Conservation (phyloP, 2,329 filamentous ascomycete genomes). For the Amauroascus verrucosus region DNA sequence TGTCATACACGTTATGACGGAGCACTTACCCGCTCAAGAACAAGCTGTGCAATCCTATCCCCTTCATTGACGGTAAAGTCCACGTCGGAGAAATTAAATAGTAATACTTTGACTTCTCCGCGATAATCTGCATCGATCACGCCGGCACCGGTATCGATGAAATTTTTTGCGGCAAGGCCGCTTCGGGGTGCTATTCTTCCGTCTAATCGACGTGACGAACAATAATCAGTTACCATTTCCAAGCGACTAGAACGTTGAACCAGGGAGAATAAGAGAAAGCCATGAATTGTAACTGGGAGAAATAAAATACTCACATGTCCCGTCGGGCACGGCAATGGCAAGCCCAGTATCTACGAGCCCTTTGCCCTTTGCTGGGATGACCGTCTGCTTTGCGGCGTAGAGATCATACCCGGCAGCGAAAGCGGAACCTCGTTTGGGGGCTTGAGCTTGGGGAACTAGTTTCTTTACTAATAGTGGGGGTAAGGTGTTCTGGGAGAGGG, state of each 20-base stretch:
- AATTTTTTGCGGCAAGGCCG: slow-evolving; percentile 85
- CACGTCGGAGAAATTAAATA: slow-evolving; percentile 80
- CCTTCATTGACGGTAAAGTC: slow-evolving; percentile 75
- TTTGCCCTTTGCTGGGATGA: slow-evolving; percentile 72
- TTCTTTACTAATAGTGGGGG: slow-evolving; percentile 79
- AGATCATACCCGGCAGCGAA: slow-evolving; percentile 92
- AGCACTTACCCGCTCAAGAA: slow-evolving; percentile 62
- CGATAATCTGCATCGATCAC: slow-evolving; percentile 98
- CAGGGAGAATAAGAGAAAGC: too few species aligned
- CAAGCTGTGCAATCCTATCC: slow-evolving; percentile 85
- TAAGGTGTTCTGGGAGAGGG: slow-evolving; percentile 29
- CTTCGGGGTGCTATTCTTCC: slow-evolving; percentile 82
- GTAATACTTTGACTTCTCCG: slow-evolving; percentile 82
- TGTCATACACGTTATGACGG: too few species aligned
- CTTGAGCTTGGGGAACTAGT: slow-evolving; percentile 63
- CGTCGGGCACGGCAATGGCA: slow-evolving; percentile 76
- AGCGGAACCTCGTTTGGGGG: slow-evolving; percentile 79
- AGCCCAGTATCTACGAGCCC: slow-evolving; percentile 84
- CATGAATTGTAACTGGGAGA: too few species aligned
- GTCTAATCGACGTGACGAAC: slow-evolving; percentile 43
- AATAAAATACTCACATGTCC: slow-evolving; percentile 58
- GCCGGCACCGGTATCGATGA: slow-evolving; percentile 90
- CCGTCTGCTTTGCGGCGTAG: slow-evolving; percentile 63
- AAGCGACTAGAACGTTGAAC: too few species aligned
- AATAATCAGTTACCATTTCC: not conserved